Evolutionary conservation across 768 basidiomycete species (phyloP).

Genomic region (Boletellus ananiceps): DNA sequence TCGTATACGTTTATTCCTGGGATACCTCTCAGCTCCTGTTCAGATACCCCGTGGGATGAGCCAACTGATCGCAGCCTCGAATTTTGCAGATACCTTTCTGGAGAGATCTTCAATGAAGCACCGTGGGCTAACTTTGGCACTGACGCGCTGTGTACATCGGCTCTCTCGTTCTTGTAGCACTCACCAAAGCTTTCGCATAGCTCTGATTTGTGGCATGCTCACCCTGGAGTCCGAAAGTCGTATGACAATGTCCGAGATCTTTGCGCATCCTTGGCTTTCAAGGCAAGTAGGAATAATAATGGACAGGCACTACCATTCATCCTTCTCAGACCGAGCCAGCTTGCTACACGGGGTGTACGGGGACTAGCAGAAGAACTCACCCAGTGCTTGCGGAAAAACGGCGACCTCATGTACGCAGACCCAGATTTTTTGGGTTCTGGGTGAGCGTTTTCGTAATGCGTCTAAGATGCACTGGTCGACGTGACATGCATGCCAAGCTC

Average conservation of each 20-base stretch:
- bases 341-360: constrained; percentile 46
- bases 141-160: constrained; percentile 56
- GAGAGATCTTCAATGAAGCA: constrained; percentile 63
- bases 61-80: constrained; percentile 78
- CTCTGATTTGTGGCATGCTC: constrained; percentile 70
- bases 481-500: constrained; percentile 8
- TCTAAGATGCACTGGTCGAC: background rate
- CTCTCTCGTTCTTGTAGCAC: background rate
- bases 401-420: constrained; percentile 71
- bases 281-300: constrained; percentile 40
- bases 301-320: background rate
- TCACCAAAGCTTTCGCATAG: constrained; percentile 37
- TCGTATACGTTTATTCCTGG: constrained; percentile 8
- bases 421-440: constrained; percentile 39
- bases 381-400: constrained; percentile 57
- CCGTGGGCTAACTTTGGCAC: constrained; percentile 74
- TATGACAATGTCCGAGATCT: constrained; percentile 56
- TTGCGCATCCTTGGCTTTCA: constrained; percentile 68
- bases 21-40: background rate
- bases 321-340: constrained; percentile 58
- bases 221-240: constrained; percentile 65
- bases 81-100: constrained; percentile 68
- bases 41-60: constrained; percentile 98
- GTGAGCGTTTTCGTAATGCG: constrained; percentile 25
- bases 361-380: constrained; percentile 70